These are phyloP conservation scores for Fusarium domesticum DNA, from an alignment of 2,329 filamentous ascomycete species.

Conservation along the genomic window DNA sequence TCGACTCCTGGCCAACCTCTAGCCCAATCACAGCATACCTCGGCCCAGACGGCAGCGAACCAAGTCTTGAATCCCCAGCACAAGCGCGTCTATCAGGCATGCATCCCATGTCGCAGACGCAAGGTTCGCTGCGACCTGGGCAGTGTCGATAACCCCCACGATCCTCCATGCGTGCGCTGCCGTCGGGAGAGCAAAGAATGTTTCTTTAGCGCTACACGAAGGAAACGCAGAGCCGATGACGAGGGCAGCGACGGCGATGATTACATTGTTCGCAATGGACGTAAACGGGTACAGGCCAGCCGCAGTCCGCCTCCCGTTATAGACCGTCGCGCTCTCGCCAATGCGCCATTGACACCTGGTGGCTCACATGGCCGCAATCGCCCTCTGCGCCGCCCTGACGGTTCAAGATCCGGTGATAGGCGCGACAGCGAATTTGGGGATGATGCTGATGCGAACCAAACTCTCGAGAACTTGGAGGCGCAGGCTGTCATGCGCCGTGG, in stretches of 20 bases:
- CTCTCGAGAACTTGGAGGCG: constrained; percentile 63
- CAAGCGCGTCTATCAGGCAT: constrained; percentile 62
- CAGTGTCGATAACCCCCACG: constrained; percentile 88
- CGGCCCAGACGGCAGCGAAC: constrained; percentile 14
- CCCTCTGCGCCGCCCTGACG: constrained; percentile 62
- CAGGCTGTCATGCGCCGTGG: constrained; percentile 64
- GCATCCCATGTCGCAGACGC: constrained; percentile 59
- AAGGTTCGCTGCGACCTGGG: constrained; percentile 63
- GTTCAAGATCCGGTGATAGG: constrained; percentile 30
- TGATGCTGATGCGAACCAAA: constrained; percentile 57
- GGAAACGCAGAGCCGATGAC: constrained; percentile 79
- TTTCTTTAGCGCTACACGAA: constrained; percentile 90
- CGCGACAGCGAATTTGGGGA: constrained; percentile 37
- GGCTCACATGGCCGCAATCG: constrained; percentile 63
- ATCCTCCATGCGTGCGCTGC: constrained; percentile 91
- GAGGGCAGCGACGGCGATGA: constrained; percentile 55
- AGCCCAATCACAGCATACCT: constrained; percentile 21
- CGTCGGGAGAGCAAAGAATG: constrained; percentile 94
- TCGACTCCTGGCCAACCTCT: constrained; percentile 18
- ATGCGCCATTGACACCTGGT: constrained; percentile 60
- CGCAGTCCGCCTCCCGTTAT: constrained; percentile 43
- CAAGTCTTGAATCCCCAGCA: constrained; percentile 40
- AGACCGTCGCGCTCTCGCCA: constrained; percentile 48
- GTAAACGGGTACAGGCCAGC: constrained; percentile 60
- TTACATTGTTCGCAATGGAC: constrained; percentile 69